Evolutionary conservation across 371 early-diverging fungal species (phyloP).

Genomic region (Lichtheimia hyalospora): DNA sequence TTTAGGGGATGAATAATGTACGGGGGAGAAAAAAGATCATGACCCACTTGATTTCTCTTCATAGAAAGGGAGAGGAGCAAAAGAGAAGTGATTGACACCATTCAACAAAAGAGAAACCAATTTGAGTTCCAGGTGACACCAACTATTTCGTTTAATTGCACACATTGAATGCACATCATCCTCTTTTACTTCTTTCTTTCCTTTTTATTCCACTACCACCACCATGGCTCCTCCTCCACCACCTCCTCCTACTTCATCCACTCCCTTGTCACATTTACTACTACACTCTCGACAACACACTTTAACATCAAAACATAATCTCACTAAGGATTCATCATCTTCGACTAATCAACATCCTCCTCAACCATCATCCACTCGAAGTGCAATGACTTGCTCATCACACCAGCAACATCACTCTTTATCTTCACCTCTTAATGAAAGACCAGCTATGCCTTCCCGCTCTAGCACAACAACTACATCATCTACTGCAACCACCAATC

Average conservation of each 20-base stretch:
- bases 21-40: no score
- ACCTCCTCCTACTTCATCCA: constrained; percentile 11
- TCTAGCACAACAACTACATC: background rate
- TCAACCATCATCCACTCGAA: constrained; percentile 8
- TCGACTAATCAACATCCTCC: constrained; percentile 10
- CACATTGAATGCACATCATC: background rate
- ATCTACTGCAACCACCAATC: background rate
- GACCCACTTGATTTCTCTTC: background rate
- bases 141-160: no score
- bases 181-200: constrained; percentile 4
- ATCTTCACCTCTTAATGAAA: background rate
- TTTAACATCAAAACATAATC: constrained; percentile 10
- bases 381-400: constrained; percentile 4
- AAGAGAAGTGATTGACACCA: constrained; percentile 3
- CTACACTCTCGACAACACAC: constrained; percentile 21
- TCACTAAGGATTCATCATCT: constrained; percentile 7
- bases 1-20: no score
- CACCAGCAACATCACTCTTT: background rate
- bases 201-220: constrained; percentile 9
- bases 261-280: constrained; percentile 17
- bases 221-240: constrained; percentile 10
- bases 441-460: constrained; percentile 8
- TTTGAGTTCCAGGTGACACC: constrained; percentile 3
- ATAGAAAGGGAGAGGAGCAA: background rate
- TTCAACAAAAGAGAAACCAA: constrained; percentile 1